Evolutionary conservation across 139 green algal genomes (phyloP).

Genomic region (Penium margaritaceum): DNA sequence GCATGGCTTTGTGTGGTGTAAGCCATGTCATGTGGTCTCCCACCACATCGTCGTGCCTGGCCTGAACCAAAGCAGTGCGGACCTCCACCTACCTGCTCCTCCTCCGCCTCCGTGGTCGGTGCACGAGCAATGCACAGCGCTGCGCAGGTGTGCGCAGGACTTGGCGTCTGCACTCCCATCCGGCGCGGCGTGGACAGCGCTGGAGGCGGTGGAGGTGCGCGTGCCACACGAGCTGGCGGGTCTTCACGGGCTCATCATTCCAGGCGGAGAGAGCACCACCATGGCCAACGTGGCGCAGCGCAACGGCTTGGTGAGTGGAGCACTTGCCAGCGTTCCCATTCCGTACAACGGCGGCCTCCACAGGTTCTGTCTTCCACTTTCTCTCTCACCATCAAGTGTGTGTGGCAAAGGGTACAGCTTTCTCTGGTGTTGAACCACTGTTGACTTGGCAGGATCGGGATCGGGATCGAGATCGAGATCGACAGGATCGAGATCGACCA

Average conservation of each 20-base stretch:
- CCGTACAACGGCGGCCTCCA: not conserved
- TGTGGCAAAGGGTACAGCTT: not conserved
- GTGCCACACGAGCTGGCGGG: conserved; percentile 24
- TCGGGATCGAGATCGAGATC: no score
- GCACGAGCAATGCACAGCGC: not conserved
- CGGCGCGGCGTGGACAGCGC: not conserved
- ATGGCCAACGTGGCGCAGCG: conserved; percentile 44
- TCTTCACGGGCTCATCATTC: conserved; percentile 40
- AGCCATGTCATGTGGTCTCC: no score
- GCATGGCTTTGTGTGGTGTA: not conserved
- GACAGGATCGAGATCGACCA: no score
- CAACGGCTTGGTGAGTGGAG: conserved; percentile 28
- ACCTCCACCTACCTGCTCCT: not conserved
- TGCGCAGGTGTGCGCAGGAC: not conserved
- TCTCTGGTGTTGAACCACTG: no score
- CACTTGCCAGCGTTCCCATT: no score
- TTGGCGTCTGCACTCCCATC: no score
- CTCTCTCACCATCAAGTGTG: not conserved
- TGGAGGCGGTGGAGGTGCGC: conserved; percentile 42
- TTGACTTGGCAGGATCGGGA: no score
- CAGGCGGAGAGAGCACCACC: conserved; percentile 47
- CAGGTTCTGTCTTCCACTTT: not conserved
- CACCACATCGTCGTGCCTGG: no score
- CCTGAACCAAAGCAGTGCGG: not conserved
- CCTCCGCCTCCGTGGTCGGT: not conserved